Evolutionary conservation across 805 yeast genomes (phyloP).

Genomic region (Teunomyces pallodes): DNA sequence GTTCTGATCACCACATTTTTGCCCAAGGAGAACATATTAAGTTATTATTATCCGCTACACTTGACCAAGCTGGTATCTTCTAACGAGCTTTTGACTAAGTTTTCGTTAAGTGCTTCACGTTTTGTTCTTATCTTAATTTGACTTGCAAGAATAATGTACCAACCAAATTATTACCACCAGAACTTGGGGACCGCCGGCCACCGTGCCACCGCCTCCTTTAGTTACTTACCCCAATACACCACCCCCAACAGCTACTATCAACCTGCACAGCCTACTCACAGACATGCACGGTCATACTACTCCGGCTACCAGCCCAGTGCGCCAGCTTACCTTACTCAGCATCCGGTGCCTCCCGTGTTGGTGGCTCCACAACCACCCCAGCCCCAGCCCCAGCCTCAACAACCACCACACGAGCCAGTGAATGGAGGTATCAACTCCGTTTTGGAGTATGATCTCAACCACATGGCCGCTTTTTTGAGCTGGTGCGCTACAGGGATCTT

Average conservation of each 20-base stretch:
- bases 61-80: background rate
- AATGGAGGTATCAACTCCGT: constrained; percentile 77
- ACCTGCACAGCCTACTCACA: constrained; percentile 7
- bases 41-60: constrained; percentile 2
- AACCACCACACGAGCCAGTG: constrained; percentile 11
- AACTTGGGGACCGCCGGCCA: constrained; percentile 40
- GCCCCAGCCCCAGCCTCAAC: constrained; percentile 1
- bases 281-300: constrained; percentile 4
- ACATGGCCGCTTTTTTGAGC: constrained; percentile 78
- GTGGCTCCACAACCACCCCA: background rate
- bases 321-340: background rate
- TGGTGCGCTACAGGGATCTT: constrained; percentile 71
- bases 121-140: background rate
- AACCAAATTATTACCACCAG: constrained; percentile 16
- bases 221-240: constrained; percentile 20
- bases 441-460: constrained; percentile 73
- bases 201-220: constrained; percentile 29
- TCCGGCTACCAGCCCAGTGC: constrained; percentile 12
- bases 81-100: constrained; percentile 42
- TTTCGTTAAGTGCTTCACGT: constrained; percentile 18
- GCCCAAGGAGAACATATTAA: constrained; percentile 2
- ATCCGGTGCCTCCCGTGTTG: background rate
- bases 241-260: constrained; percentile 10
- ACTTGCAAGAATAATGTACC: constrained; percentile 13
- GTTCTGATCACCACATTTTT: constrained; percentile 1